phyloP scores from a whole-genome alignment of 2,329 filamentous ascomycete species.

The Scedosporium minutisporum region DNA sequence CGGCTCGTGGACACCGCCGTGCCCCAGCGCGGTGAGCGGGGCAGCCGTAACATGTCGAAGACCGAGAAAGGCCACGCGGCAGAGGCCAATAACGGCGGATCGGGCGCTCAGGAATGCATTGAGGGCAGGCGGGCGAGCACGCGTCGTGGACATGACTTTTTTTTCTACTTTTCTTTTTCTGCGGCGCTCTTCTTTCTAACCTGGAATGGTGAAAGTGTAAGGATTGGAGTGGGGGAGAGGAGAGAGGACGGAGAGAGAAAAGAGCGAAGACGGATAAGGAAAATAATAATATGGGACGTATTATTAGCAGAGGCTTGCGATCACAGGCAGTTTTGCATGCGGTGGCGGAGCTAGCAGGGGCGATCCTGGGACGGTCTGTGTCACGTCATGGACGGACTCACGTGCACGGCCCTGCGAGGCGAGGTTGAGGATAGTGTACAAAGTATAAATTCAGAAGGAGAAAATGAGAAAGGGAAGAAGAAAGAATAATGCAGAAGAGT shows the following conservation, averaged over 20 bases:
- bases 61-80: slow-evolving; percentile 39
- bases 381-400: not conserved
- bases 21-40: slow-evolving; percentile 26
- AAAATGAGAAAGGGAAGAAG: not conserved
- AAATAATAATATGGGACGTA: no score
- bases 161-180: not conserved
- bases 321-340: not conserved
- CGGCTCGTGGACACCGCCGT: slow-evolving; percentile 29
- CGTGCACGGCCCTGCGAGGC: not conserved
- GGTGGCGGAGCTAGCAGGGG: not conserved
- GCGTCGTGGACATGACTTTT: slow-evolving; percentile 2
- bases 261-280: no score
- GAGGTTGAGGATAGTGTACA: not conserved
- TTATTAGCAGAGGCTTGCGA: no score
- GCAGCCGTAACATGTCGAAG: slow-evolving; percentile 39
- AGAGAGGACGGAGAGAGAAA: not conserved
- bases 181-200: not conserved
- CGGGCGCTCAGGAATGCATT: slow-evolving; percentile 23
- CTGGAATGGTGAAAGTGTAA: no score
- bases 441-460: not conserved
- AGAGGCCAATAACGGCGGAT: slow-evolving; percentile 40
- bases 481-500: no score
- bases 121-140: not conserved
- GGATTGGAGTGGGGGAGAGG: not conserved
- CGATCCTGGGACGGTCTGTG: not conserved